Evolutionary conservation across 805 yeast genomes (phyloP), one percentile per base, ranked within the genome.

Genomic region (Candida parachauliodes): DNA sequence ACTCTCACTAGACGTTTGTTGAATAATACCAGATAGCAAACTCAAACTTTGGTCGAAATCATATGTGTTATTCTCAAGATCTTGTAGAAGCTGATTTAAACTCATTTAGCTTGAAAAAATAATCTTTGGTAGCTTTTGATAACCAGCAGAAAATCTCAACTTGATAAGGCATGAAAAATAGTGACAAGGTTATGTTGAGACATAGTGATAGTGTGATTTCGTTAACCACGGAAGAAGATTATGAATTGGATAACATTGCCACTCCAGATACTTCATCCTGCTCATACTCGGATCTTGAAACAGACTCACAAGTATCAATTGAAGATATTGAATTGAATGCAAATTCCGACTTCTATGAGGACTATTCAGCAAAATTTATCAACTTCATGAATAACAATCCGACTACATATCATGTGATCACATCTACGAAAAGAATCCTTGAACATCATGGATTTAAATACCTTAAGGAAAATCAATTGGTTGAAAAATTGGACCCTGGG

Each of bases 371-470:
- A 9, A 36, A 44, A 23, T 44, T 38, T 18, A 38, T 44, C 4
- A 30, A 41, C 2, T 44, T 44, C 25, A 42, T 44, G 37, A 20
- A 62, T 35, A 35, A 45, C n/a, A 60, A 61, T 36, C 72, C 74
- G n/a, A 65, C 74, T 3, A 65, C 70, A 2, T 62, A 50, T 42
- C 74, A 68, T 47, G 65, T 55, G 5, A 46, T 62, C 5, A 31
- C 39, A 2, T 49, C 53, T 40, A 56, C 63, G 39, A 43, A 49
- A 28, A 29, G 42, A 2, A 34, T 55, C 3, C 46, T 68, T 7
- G 42, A 43, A 6, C 36, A 39, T 14, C 46, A 55, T 20, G 69
- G 67, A 4, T 67, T 65, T 46, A 41, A 32, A 6, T 54, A 53
- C 25, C 17, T 57, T 5, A 39, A 54, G 1, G 68, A 64, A 26